phyloP scores from a whole-genome alignment of 2,329 filamentous ascomycete genomes.

The Ophiocordyceps polyrhachis-furcata region DNA sequence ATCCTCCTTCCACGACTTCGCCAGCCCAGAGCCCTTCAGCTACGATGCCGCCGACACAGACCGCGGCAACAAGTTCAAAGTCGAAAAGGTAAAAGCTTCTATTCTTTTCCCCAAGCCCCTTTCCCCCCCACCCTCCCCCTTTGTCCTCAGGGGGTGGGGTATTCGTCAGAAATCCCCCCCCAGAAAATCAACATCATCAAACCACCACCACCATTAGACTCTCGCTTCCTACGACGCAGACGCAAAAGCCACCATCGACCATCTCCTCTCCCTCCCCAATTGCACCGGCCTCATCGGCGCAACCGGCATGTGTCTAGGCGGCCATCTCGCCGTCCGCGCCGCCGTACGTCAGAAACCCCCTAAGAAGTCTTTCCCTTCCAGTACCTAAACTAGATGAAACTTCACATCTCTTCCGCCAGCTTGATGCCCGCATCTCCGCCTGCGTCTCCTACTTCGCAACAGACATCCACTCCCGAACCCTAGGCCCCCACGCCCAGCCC shows the following conservation, averaged over 20 bases:
- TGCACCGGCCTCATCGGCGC: constrained; percentile 65
- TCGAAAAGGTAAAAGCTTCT: constrained; percentile 68
- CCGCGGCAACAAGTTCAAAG: constrained; percentile 70
- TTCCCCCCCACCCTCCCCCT: too few relatives aligned
- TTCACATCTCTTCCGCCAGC: too few relatives aligned
- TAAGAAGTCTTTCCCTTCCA: too few relatives aligned
- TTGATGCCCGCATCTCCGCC: constrained; percentile 60
- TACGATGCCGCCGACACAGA: constrained; percentile 84
- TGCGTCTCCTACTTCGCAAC: constrained; percentile 84
- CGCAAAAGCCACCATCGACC: constrained; percentile 46
- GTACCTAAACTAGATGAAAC: too few relatives aligned
- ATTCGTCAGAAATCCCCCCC: too few relatives aligned
- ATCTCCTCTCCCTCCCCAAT: constrained; percentile 52
- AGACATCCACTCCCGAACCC: constrained; percentile 63
- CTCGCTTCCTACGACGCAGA: constrained; percentile 76
- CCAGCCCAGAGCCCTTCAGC: constrained; percentile 60
- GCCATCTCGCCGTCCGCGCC: constrained; percentile 55
- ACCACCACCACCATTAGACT: constrained; percentile 34
- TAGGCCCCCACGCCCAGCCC: constrained; percentile 40
- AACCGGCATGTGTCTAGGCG: constrained; percentile 85
- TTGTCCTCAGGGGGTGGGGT: too few relatives aligned
- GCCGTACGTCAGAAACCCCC: constrained; percentile 21
- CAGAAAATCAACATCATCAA: too few relatives aligned
- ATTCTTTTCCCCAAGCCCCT: too few relatives aligned
- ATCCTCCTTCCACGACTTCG: constrained; percentile 87